Percentiles rank a stretch among this genome's conserved stretches.
Evolutionary conservation across 2,329 filamentous ascomycete genomes (phyloP).

Genomic region (Seiridium unicorne): DNA sequence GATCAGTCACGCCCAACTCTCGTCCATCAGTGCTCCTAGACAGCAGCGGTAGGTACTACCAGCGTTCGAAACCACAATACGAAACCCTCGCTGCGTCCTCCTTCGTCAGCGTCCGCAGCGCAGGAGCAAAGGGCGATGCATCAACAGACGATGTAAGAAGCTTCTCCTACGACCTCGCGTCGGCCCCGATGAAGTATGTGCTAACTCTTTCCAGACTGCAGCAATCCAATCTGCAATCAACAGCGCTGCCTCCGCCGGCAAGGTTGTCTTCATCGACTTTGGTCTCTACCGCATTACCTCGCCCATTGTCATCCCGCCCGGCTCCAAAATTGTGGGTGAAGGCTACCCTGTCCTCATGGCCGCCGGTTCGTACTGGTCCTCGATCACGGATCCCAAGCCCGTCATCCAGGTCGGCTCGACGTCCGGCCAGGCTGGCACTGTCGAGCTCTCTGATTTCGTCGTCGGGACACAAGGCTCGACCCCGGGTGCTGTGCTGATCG

Average conservation of each 20-base stretch:
- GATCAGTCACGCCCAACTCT: constrained; percentile 36
- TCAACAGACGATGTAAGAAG: constrained; percentile 58
- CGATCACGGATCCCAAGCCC: constrained; percentile 57
- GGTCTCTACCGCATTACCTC: constrained; percentile 52
- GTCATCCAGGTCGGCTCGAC: constrained; percentile 63
- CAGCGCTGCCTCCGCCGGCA: constrained; percentile 42
- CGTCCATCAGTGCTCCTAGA: constrained; percentile 54
- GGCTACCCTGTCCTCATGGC: constrained; percentile 45
- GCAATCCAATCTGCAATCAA: constrained; percentile 58
- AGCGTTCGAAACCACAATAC: constrained; percentile 74
- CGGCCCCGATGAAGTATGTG: not conserved
- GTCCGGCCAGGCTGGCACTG: constrained; percentile 59
- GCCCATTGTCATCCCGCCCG: constrained; percentile 44
- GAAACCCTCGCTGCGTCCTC: constrained; percentile 50
- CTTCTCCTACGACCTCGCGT: not conserved
- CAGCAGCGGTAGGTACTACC: constrained; percentile 44
- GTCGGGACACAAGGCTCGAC: constrained; percentile 66
- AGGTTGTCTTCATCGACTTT: constrained; percentile 56
- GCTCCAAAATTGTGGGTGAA: constrained; percentile 32
- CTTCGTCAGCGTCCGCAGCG: constrained; percentile 53
- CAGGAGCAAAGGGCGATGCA: constrained; percentile 69
- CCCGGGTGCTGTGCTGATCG: constrained; percentile 67
- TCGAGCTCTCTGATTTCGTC: constrained; percentile 73
- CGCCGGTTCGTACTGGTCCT: constrained; percentile 53
- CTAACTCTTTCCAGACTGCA: constrained; percentile 36